Base-by-base conservation (phyloP, 2,329 filamentous ascomycete species). In the Monosporascus ibericus region DNA sequence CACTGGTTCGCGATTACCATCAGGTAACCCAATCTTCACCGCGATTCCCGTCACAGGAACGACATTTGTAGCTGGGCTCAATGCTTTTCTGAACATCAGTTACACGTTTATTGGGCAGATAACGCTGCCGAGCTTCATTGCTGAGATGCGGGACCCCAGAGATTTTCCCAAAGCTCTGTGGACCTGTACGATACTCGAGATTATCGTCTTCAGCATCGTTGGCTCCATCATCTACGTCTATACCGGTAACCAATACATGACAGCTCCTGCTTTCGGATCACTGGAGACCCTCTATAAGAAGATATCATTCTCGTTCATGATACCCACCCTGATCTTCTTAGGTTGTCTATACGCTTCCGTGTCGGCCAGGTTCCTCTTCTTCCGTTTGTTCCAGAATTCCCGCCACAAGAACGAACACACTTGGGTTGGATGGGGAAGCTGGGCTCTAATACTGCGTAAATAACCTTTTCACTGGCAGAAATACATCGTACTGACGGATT, bases 61-160 rank as follows among this genome's bases (percentile, higher is more conserved):
- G 0, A 88, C 87, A 0, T 96, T 95, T 60, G 88, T 95, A 3
- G 75, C 79, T 3, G 91, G 86, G 22, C 86, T 95, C 78, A 90
- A 85, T 50, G 92, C 92, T 0, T 96, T 96, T 71, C 79, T 96
- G 68, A 96, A 96, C 71, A 96, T 96, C 66, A 90, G 86, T 71
- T 96, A 96, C 68, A 96, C 92, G 0, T 96, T 96, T 66, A 96
- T 96, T 60, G 92, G 92, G 0, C 92, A 96, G 68, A 95, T 96
- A 63, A 96, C 92, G 0, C 78, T 96, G 15, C 92, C 92, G 1
- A 92, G 88, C 61, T 96, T 96, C 74, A 96, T 96, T 58, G 91
- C 92, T 3, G 92, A 96, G 70, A 96, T 96, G 92, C 88, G 75
- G 52, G 77, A 85, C 27, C 81, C 82, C 2, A 84, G 81, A 52